Evolutionary conservation across 805 yeast genomes (phyloP), one percentile per base, ranked within the genome.

Genomic region (Phaffomyces opuntiae): DNA sequence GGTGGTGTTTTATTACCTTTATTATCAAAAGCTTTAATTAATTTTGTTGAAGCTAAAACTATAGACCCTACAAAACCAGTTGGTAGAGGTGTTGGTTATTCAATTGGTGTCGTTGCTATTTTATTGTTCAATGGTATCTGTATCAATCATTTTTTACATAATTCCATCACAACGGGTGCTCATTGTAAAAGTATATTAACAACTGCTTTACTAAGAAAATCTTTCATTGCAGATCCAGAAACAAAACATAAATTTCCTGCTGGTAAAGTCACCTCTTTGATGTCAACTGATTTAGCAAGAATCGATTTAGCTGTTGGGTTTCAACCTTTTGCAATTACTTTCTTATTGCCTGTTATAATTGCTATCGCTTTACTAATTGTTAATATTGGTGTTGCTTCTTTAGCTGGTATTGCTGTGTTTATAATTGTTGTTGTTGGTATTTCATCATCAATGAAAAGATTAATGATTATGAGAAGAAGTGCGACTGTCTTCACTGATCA

Each of bases 211-310:
- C 67, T 83, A 41, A 78, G 77, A 45, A 87, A 87, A 57, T 72
- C 89, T 0, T 75, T 85, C 52, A 67, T 59, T 39, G 68, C 86
- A 12, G 73, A 74, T 49, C 73, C 79, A 6, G 64, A 67, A 41
- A 72, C 88, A 2, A 72, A 74, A 44, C 73, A 74, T 52, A 64
- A 68, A 40, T 84, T 61, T 57, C 73, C 89, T 0, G 65, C 78
- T 16, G 81, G 89, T 27, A 75, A 72, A 44, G 72, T 87, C 48
- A 84, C 95, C 13, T 79, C 88, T 6, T 59, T 86, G 61, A 72
- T 87, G 72, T 83, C 90, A 34, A 80, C 90, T 5, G 95, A 87
- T 61, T 69, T 86, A 37, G 75, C 87, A 16, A 75, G 91, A 54
- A 73, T 87, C 43, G 93, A 85, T 60, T 68, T 81, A 51, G 87